Evolutionary conservation across 495 filamentous ascomycete genomes (phyloP), one percentile per base, ranked within the genome.

Genomic region (Xanthoparmelia taractica): DNA sequence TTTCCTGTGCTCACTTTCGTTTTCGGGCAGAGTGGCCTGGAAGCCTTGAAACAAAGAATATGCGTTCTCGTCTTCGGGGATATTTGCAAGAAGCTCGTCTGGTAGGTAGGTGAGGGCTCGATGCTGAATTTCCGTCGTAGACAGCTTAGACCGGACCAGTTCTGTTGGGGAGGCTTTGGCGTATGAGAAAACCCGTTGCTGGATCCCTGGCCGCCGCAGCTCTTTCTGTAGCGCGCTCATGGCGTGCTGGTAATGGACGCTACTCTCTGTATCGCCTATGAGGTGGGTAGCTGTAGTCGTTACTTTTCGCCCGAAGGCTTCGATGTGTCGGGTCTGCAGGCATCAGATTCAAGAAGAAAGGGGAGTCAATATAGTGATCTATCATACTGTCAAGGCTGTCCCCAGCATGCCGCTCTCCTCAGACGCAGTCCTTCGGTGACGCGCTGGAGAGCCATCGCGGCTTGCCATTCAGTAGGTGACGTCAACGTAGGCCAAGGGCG

Each of bases 41-140:
- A 99, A 99, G 66, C 95, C 94, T 75, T 99, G 88, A 73, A 99
- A 97, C 8, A 99, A 79, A 15, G 91, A 96, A 75, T 94, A 99
- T 31, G 84, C 77, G 73, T 89, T 94, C 54, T 85, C 84, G 67
- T 85, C 83, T 65, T 95, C 90, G 67, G 94, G 94, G 38, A 97
- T 89, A 70, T 96, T 89, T 37, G 73, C 74, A 37, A 99, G 84
- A 63, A 99, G 84, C 56, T 96, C 92, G 73, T 97, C 94, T 50
- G 95, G 87, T 45, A 99, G 75, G 71, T 88, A 93, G 27, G 91
- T 86, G 50, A 97, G 77, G 41, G 95, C 94, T 56, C 94, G 89
- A 66, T 96, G 92, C 75, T 96, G 91, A 67, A 99, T 97, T 78
- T 99, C 94, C 60, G 85, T 75, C 27, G 88, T 89, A 17, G 91